phyloP scores from a whole-genome alignment of 164 flowering plant species.

The Macadamia tetraphylla region DNA sequence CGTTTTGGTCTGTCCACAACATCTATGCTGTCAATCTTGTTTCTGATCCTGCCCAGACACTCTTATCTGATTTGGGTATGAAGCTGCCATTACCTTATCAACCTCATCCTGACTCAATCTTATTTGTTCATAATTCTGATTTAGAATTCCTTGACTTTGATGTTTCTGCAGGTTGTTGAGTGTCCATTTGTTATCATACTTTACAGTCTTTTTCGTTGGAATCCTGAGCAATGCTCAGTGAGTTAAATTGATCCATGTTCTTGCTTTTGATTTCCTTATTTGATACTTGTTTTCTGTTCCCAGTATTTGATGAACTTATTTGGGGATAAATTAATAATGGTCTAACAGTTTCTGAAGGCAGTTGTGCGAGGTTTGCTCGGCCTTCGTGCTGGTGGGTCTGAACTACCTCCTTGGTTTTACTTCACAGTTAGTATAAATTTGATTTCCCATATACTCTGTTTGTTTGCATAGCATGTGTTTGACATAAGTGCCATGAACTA shows the following conservation, averaged over 20 bases:
- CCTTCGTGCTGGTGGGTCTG: slow-evolving; percentile 51
- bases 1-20: slow-evolving; percentile 35
- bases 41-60: slow-evolving; percentile 45
- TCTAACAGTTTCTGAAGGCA: slow-evolving; percentile 54
- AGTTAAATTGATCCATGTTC: not conserved
- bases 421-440: not conserved
- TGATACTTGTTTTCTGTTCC: not conserved
- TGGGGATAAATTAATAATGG: not conserved
- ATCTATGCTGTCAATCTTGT: slow-evolving; percentile 41
- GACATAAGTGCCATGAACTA: not conserved
- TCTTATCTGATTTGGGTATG: slow-evolving; percentile 49
- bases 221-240: slow-evolving; percentile 60
- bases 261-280: not conserved
- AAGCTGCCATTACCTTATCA: not conserved
- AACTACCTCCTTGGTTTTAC: not conserved
- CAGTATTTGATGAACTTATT: not conserved
- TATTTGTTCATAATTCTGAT: not conserved
- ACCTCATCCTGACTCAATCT: not conserved
- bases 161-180: slow-evolving; percentile 34
- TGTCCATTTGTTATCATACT: slow-evolving; percentile 43
- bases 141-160: not conserved
- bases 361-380: slow-evolving; percentile 51
- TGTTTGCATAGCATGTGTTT: not conserved
- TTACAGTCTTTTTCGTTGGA: slow-evolving; percentile 43
- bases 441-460: not conserved